phyloP scores from a whole-genome alignment of 2,329 filamentous ascomycete genomes.

The Colletotrichum magnum region DNA sequence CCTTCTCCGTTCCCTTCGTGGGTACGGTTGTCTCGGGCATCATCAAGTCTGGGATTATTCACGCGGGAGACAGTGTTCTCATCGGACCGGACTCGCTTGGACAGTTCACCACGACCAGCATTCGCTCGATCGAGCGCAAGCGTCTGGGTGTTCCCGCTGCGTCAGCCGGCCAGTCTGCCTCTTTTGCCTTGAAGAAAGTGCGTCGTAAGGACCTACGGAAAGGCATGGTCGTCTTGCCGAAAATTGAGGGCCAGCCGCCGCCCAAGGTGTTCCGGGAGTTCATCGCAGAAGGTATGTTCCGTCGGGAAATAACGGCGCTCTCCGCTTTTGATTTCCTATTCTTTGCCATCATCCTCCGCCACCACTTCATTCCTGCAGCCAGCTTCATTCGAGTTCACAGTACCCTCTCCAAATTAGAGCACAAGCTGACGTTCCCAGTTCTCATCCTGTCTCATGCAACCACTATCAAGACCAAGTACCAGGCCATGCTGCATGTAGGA shows the following conservation, averaged over 20 bases:
- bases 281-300: conserved; percentile 76
- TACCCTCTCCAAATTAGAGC: not conserved
- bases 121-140: conserved; percentile 95
- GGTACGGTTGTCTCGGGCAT: conserved; percentile 97
- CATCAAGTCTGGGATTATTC: conserved; percentile 88
- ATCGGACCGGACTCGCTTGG: conserved; percentile 93
- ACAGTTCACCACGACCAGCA: conserved; percentile 87
- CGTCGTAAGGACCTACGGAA: conserved; percentile 94
- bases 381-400: too few relatives aligned
- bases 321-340: too few relatives aligned
- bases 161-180: conserved; percentile 91
- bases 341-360: too few relatives aligned
- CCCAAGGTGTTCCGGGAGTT: conserved; percentile 84
- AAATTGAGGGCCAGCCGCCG: conserved; percentile 77
- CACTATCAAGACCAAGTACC: conserved; percentile 96
- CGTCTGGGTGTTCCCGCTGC: conserved; percentile 89
- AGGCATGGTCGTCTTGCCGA: conserved; percentile 96
- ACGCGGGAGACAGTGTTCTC: conserved; percentile 89
- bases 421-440: conserved; percentile 63
- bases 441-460: conserved; percentile 96
- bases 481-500: conserved; percentile 98
- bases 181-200: conserved; percentile 90
- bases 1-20: conserved; percentile 96
- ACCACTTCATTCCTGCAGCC: too few relatives aligned
- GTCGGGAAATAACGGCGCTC: too few relatives aligned